These are phyloP conservation scores for Penicillium herquei DNA, from an alignment of 495 filamentous ascomycete species.

Conservation along the genomic window DNA sequence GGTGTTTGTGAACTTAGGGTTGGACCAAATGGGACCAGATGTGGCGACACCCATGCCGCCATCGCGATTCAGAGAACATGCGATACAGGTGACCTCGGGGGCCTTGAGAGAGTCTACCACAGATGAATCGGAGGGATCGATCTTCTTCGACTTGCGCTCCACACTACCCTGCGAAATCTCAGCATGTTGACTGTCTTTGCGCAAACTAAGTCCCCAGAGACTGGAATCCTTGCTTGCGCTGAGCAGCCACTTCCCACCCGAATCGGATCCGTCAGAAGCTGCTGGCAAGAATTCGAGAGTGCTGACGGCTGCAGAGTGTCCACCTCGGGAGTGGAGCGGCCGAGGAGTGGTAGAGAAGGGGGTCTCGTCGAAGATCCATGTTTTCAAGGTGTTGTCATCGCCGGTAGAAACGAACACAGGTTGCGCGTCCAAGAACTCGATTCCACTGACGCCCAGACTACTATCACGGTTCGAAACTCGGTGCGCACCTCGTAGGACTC, in stretches of 20 bases:
- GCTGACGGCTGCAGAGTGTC: slow-evolving; percentile 83
- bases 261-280: slow-evolving; percentile 84
- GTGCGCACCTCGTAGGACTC: slow-evolving; percentile 81
- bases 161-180: slow-evolving; percentile 88
- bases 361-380: slow-evolving; percentile 90
- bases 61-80: slow-evolving; percentile 87
- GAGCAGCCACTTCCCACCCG: slow-evolving; percentile 88
- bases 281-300: slow-evolving; percentile 78
- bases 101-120: slow-evolving; percentile 77
- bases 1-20: slow-evolving; percentile 55
- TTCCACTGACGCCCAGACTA: slow-evolving; percentile 62
- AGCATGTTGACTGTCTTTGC: slow-evolving; percentile 89
- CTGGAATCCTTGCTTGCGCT: slow-evolving; percentile 84
- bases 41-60: slow-evolving; percentile 81
- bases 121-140: slow-evolving; percentile 55
- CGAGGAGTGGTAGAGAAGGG: slow-evolving; percentile 82
- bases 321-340: slow-evolving; percentile 77
- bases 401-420: slow-evolving; percentile 86
- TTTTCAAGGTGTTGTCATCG: slow-evolving; percentile 88
- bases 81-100: slow-evolving; percentile 84
- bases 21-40: slow-evolving; percentile 75
- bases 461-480: slow-evolving; percentile 61
- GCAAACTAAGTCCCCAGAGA: slow-evolving; percentile 92
- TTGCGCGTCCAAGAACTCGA: slow-evolving; percentile 91
- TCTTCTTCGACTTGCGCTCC: slow-evolving; percentile 79